These are phyloP conservation scores for Ophiostoma quercus DNA, from an alignment of 2,329 filamentous ascomycete species.

Conservation along the genomic window DNA sequence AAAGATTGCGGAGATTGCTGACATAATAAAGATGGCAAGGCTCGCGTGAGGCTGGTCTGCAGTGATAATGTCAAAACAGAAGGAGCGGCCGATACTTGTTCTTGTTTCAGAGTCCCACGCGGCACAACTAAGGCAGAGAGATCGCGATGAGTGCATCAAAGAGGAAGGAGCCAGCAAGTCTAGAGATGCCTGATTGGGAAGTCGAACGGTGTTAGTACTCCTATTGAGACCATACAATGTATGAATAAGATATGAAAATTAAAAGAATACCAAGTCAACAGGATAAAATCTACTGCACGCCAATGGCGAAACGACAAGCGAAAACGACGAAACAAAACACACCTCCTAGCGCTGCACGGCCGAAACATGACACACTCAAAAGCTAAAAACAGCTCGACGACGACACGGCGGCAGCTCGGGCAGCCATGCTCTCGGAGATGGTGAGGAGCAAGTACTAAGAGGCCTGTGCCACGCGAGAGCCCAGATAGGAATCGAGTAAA, in stretches of 20 bases:
- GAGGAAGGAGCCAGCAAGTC: neutral
- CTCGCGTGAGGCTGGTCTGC: neutral
- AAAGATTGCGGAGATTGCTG: neutral
- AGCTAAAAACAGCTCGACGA: slow-evolving; percentile 3
- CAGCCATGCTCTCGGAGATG: neutral
- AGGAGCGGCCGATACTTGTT: neutral
- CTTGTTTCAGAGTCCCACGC: neutral
- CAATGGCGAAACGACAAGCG: neutral
- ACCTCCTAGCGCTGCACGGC: neutral
- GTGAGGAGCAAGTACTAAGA: neutral
- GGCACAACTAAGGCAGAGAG: neutral
- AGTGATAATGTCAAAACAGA: neutral
- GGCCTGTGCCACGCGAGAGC: slow-evolving; percentile 28
- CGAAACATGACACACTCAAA: slow-evolving; percentile 6
- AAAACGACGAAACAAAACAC: slow-evolving; percentile 9
- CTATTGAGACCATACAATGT: neutral
- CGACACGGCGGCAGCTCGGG: neutral
- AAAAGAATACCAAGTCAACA: neutral
- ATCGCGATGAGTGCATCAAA: neutral
- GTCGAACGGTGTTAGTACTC: neutral
- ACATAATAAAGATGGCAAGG: neutral
- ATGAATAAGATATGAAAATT: neutral
- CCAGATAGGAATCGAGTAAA: slow-evolving; percentile 5
- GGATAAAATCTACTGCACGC: neutral
- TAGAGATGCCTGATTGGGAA: neutral